These are phyloP conservation scores for Gossypium anomalum DNA, from an alignment of 345 rosid genomes.

Conservation along the genomic window DNA sequence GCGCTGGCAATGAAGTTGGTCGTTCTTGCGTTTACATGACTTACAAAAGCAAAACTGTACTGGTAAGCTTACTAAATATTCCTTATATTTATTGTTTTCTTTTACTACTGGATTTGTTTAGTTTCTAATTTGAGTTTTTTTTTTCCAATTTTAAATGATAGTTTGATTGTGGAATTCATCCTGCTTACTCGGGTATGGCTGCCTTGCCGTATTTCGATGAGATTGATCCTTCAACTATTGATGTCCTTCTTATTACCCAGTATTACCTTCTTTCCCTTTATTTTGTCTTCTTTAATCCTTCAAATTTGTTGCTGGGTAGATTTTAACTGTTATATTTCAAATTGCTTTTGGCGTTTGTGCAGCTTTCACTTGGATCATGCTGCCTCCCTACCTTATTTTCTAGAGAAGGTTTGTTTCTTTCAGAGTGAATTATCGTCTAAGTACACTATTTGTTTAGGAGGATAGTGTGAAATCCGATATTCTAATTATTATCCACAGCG, in stretches of 20 bases:
- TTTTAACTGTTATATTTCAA: slow-evolving; percentile 3
- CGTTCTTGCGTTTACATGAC: slow-evolving; percentile 92
- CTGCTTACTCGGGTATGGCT: slow-evolving; percentile 86
- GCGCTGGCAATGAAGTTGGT: slow-evolving; percentile 95
- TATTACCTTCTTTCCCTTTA: slow-evolving; percentile 29
- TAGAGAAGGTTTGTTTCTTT: slow-evolving; percentile 68
- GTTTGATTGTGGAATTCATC: slow-evolving; percentile 97
- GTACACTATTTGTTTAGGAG: neutral
- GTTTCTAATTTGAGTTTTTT: neutral
- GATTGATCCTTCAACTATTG: slow-evolving; percentile 84
- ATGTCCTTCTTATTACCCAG: slow-evolving; percentile 91
- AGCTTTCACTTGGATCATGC: slow-evolving; percentile 99
- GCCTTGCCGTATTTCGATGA: slow-evolving; percentile 94
- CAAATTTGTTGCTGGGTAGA: neutral
- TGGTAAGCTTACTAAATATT: slow-evolving; percentile 32
- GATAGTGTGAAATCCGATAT: no score
- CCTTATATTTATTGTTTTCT: neutral
- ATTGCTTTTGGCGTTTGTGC: slow-evolving; percentile 24
- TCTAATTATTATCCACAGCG: no score
- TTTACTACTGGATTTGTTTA: neutral
- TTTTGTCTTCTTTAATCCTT: neutral
- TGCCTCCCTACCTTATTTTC: slow-evolving; percentile 90
- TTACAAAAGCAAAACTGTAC: slow-evolving; percentile 67
- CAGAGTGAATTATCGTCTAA: neutral
- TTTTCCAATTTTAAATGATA: slow-evolving; percentile 18